Evolutionary conservation across 805 yeast species (phyloP).

Genomic region (Wickerhamomyces silvicola): DNA sequence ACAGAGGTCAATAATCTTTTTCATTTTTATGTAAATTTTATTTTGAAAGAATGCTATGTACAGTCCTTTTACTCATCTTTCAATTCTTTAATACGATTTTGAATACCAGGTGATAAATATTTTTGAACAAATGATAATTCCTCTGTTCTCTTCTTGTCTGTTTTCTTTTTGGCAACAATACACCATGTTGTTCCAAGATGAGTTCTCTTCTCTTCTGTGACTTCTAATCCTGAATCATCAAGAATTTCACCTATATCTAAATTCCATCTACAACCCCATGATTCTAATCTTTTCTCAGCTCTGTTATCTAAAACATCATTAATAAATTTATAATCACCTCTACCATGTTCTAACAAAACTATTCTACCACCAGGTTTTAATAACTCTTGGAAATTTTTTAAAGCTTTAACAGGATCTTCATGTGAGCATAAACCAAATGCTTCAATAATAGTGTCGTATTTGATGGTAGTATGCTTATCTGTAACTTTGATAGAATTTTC

Average conservation of each 20-base stretch:
- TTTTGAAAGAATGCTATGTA: constrained; percentile 4
- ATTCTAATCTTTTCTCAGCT: constrained; percentile 74
- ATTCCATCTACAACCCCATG: constrained; percentile 99
- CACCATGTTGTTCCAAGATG: constrained; percentile 95
- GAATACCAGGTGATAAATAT: constrained; percentile 35
- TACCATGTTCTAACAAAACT: constrained; percentile 85
- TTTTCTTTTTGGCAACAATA: constrained; percentile 68
- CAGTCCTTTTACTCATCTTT: constrained; percentile 5
- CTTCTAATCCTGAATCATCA: constrained; percentile 75
- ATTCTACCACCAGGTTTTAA: constrained; percentile 89
- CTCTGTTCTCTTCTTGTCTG: constrained; percentile 44
- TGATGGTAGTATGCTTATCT: constrained; percentile 32
- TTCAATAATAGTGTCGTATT: constrained; percentile 88
- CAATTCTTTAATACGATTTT: constrained; percentile 19
- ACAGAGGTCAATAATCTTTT: constrained; percentile 47
- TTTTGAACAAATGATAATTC: constrained; percentile 47
- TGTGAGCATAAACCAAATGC: constrained; percentile 96
- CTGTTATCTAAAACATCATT: constrained; percentile 77
- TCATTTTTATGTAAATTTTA: neutral
- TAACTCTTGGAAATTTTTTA: constrained; percentile 63
- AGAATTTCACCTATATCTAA: constrained; percentile 85
- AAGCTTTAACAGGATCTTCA: constrained; percentile 81
- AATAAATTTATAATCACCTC: constrained; percentile 72
- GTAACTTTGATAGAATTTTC: constrained; percentile 18
- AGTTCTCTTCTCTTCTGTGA: constrained; percentile 70